A percentile compares a stretch with the other conserved stretches of the same genome.
Evolutionary conservation across 2,329 filamentous ascomycete species (phyloP).

Genomic region (Shiraia sp.): DNA sequence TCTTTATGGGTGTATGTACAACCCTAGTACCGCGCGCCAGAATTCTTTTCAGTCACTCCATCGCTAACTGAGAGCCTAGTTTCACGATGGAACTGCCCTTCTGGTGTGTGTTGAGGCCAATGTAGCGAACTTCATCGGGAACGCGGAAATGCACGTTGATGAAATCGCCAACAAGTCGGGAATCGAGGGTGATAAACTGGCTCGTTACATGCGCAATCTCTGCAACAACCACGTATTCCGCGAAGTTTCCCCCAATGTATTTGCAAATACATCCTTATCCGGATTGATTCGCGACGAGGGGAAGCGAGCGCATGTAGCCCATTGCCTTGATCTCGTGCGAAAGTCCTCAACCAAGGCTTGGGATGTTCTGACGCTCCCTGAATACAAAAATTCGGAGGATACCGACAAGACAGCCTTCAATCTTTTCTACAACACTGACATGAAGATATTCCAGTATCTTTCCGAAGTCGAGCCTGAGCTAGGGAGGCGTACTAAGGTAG

Average conservation of each 20-base stretch:
- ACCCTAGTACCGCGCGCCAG: not conserved
- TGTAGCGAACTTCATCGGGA: constrained; percentile 2
- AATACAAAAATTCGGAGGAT: constrained; percentile 2
- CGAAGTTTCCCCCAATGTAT: constrained; percentile 4
- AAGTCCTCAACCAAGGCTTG: constrained; percentile 2
- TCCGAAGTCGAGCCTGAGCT: constrained; percentile 6
- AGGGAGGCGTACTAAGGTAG: constrained; percentile 5
- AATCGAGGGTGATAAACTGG: constrained; percentile 4
- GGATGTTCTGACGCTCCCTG: constrained; percentile 1
- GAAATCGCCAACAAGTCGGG: constrained; percentile 1
- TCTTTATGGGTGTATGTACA: not conserved
- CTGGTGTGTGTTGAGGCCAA: constrained; percentile 4
- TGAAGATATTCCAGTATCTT: constrained; percentile 5
- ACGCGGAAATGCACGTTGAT: constrained; percentile 4
- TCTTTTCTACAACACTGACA: constrained; percentile 1
- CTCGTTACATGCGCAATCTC: constrained; percentile 6
- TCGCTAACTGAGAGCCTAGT: constrained; percentile 3
- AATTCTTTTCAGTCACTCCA: not conserved
- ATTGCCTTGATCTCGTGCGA: constrained; percentile 4
- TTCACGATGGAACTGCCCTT: constrained; percentile 5
- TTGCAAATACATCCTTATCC: constrained; percentile 5
- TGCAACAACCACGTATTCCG: constrained; percentile 4
- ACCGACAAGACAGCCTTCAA: constrained; percentile 6
- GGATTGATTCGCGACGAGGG: not conserved
- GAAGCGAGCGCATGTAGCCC: constrained; percentile 3